Evolutionary conservation across 2,329 filamentous ascomycete species (phyloP).

Genomic region (Cladosporium sp.): DNA sequence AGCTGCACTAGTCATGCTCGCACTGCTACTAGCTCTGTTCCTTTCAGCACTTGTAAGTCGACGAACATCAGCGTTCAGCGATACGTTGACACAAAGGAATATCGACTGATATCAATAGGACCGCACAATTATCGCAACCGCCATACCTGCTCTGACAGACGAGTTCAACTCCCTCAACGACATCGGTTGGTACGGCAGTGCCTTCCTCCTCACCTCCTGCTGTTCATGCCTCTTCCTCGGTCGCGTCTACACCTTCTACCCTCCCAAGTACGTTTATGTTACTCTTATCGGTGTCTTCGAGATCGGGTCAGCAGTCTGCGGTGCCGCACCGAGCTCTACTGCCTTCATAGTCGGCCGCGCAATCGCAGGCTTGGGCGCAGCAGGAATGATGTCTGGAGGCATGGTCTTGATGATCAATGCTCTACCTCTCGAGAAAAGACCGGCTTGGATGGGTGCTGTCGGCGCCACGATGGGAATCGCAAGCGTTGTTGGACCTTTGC

Average conservation of each 20-base stretch:
- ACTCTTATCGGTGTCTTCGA: conserved; percentile 46
- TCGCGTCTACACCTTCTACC: conserved; percentile 44
- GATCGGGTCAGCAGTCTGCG: conserved; percentile 54
- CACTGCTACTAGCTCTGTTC: conserved; percentile 25
- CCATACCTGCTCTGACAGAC: conserved; percentile 37
- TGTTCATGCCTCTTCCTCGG: conserved; percentile 45
- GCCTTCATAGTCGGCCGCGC: conserved; percentile 40
- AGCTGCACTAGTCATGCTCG: conserved; percentile 21
- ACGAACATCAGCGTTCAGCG: neutral
- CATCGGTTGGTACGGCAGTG: conserved; percentile 37
- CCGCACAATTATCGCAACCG: conserved; percentile 33
- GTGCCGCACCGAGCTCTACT: conserved; percentile 31
- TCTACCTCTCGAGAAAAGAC: conserved; percentile 38
- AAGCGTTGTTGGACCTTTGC: conserved; percentile 40
- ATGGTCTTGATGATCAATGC: conserved; percentile 43
- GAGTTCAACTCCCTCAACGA: conserved; percentile 39
- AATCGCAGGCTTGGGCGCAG: conserved; percentile 38
- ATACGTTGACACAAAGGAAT: neutral
- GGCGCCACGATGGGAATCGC: conserved; percentile 36
- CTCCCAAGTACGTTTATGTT: conserved; percentile 36
- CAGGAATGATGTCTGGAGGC: conserved; percentile 32
- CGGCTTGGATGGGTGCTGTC: conserved; percentile 35
- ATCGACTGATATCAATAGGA: conserved; percentile 15
- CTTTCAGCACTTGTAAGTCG: conserved; percentile 21
- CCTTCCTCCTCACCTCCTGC: conserved; percentile 42